These are phyloP conservation scores for Coleophoma crateriformis DNA, from an alignment of 2,329 filamentous ascomycete genomes.

Conservation along the genomic window DNA sequence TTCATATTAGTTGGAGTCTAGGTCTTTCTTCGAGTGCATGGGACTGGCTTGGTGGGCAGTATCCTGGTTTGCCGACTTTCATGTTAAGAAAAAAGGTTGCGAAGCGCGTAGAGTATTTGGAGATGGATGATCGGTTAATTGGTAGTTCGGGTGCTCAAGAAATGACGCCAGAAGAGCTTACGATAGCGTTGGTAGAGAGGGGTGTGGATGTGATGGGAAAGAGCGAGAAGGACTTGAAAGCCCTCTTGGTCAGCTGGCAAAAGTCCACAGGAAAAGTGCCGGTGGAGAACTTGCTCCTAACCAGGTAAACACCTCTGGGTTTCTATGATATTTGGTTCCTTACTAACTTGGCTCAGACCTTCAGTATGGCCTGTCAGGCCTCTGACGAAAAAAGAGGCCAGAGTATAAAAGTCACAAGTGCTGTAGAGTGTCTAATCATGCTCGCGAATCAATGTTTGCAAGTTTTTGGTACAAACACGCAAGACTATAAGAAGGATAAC, in stretches of 20 bases:
- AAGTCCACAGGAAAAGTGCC: conserved; percentile 25
- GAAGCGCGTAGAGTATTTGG: conserved; percentile 56
- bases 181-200: conserved; percentile 65
- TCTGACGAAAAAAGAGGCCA: background rate
- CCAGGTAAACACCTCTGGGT: conserved; percentile 23
- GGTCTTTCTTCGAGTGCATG: conserved; percentile 34
- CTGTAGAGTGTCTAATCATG: too few relatives aligned
- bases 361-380: conserved; percentile 19
- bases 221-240: conserved; percentile 29
- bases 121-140: conserved; percentile 67
- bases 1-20: conserved; percentile 34
- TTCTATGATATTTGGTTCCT: background rate
- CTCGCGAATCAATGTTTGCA: too few relatives aligned
- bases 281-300: conserved; percentile 24
- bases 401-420: too few relatives aligned
- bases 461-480: too few relatives aligned
- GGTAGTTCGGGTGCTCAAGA: conserved; percentile 47
- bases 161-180: conserved; percentile 59
- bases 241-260: conserved; percentile 33
- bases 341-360: conserved; percentile 18
- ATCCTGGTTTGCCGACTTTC: conserved; percentile 32
- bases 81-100: conserved; percentile 50
- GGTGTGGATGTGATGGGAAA: conserved; percentile 51
- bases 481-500: too few relatives aligned
- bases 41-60: conserved; percentile 34